Evolutionary conservation across 768 basidiomycete genomes (phyloP), one percentile per base, ranked within the genome.

Genomic region (Porphyrellus cyaneotinctus): DNA sequence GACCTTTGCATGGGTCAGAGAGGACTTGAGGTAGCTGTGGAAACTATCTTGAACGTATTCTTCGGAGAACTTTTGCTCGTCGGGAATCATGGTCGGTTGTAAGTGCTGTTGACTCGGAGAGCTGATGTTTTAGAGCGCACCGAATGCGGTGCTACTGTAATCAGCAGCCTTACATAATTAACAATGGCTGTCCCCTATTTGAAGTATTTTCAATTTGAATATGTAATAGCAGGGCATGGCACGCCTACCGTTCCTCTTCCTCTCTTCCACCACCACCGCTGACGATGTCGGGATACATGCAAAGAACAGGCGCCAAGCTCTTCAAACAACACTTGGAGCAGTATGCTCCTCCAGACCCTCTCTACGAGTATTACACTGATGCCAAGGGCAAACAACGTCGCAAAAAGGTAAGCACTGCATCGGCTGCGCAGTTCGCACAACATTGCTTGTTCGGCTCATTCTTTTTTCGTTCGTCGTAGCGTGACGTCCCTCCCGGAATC

Each of bases 1-100:
- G 0, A 76, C 79, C 62, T 88, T 91, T 0, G 91, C 91, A 60
- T 85, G 83, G 0, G 87, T 78, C 12, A 93, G 71, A 0, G 88
- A 88, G 1, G 85, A 87, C 61, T 85, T 86, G 61, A 92, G 80
- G 60, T 88, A 93, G 62, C 79, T 80, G 70, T 92, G 90, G 65
- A 93, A 93, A 58, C 82, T 81, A 60, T 91, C 83, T 59, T 88
- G 87, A 18, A 91, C 76, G 47, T 79, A 77, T 48, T 79, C 66
- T 62, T 91, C 88, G 1, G 84, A 75, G 5, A 90, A 76, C 39
- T 71, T 72, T 5, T 66, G 62, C 33, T 67, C 63, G 56, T 60
- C 64, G 44, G 49, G 59, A 17, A 49, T 35, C 64, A 64, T 65
- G 43, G 32, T 35, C 26, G 6, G 30, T n/a, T 12, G 5, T 2